These are phyloP conservation scores for Claviceps maximensis DNA, from an alignment of 2,329 filamentous ascomycete genomes.

Conservation along the genomic window DNA sequence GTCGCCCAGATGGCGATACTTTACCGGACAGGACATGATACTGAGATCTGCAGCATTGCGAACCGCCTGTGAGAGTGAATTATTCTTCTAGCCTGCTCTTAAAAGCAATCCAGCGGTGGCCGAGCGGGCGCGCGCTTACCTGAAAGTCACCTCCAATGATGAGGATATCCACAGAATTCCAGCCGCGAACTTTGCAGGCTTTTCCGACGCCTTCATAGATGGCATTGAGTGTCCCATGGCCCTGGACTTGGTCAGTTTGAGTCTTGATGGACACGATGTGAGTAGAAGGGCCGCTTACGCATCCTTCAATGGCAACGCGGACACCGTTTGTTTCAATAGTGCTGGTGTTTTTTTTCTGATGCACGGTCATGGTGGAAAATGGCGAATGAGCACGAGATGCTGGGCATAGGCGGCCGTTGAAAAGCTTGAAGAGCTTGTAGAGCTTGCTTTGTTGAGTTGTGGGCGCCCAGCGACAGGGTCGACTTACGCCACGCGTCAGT, in stretches of 20 bases:
- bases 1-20: conserved; percentile 79
- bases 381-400: neutral
- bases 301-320: conserved; percentile 76
- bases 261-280: neutral
- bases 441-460: neutral
- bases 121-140: conserved; percentile 27
- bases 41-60: conserved; percentile 80
- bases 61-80: conserved; percentile 45
- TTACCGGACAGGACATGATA: conserved; percentile 77
- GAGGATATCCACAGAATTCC: conserved; percentile 73
- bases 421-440: neutral
- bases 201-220: conserved; percentile 72
- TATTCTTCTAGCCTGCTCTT: too few species aligned
- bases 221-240: conserved; percentile 80
- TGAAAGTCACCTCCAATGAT: conserved; percentile 97
- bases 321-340: conserved; percentile 35
- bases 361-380: neutral
- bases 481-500: neutral
- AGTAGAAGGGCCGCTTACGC: conserved; percentile 40
- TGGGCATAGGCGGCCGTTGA: neutral
- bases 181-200: conserved; percentile 56
- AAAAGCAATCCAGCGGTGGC: too few species aligned
- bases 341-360: conserved; percentile 14
- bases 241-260: conserved; percentile 42
- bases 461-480: neutral